Percentiles rank a stretch among this genome's conserved stretches.
Evolutionary conservation across 768 basidiomycete genomes (phyloP).

Genomic region (Filobasidium wieringae): DNA sequence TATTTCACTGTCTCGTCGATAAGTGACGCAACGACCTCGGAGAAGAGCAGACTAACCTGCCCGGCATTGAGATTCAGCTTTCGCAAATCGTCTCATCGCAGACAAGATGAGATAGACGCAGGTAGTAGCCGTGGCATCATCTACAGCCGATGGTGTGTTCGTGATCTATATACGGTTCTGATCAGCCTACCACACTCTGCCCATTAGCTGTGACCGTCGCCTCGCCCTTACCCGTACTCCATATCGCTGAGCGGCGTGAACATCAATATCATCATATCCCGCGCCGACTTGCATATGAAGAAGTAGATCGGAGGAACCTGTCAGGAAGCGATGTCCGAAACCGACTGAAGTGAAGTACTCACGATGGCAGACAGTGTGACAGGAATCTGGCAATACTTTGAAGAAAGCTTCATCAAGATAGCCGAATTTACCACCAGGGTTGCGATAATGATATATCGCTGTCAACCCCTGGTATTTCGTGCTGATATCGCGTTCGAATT

Average conservation of each 20-base stretch:
- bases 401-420: slow-evolving; percentile 10
- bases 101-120: slow-evolving; percentile 27
- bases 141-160: slow-evolving; percentile 82
- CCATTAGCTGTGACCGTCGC: too few relatives aligned
- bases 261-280: slow-evolving; percentile 80
- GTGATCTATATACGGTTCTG: slow-evolving; percentile 62
- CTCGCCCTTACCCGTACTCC: too few relatives aligned
- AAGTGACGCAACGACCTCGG: not conserved
- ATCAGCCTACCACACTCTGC: too few relatives aligned
- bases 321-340: too few relatives aligned
- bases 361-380: slow-evolving; percentile 12
- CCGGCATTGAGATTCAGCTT: slow-evolving; percentile 31
- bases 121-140: slow-evolving; percentile 65
- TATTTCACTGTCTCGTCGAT: too few relatives aligned
- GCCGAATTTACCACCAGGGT: slow-evolving; percentile 3
- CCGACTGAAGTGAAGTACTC: not conserved
- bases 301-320: not conserved
- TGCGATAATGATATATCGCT: slow-evolving; percentile 11
- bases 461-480: slow-evolving; percentile 8
- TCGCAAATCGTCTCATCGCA: slow-evolving; percentile 23
- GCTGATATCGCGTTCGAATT: slow-evolving; percentile 4
- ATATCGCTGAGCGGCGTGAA: slow-evolving; percentile 56
- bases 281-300: slow-evolving; percentile 52
- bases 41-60: slow-evolving; percentile 24
- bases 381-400: slow-evolving; percentile 1